Base-by-base conservation (phyloP, 495 filamentous ascomycete species). In the Hypoxylon cercidicola region DNA sequence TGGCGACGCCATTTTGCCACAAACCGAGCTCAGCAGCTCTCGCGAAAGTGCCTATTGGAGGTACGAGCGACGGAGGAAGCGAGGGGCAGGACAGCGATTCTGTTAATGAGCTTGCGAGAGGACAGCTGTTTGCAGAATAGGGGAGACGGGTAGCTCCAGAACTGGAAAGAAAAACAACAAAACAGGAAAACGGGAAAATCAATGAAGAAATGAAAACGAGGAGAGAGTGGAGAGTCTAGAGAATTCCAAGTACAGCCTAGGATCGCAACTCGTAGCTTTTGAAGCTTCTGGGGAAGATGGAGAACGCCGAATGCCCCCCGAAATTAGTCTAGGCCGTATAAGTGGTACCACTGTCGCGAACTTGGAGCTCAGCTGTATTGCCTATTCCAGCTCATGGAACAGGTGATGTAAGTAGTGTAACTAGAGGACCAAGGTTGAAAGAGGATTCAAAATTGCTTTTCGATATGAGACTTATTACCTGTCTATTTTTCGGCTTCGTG, bases 1-100 rank as follows among this genome's bases (percentile, higher is more conserved):
- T 46, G 73, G 69, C 19, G 79, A 78, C 55, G 78, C 77, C 79
- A 81, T 81, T 7, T 39, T 66, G 61, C 50, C 56, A 57, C 57
- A 50, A 65, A 41, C 51, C 25, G 53, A 67, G 64, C 63, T 61
- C 18, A 34, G 13, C 52, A 57, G 58, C 64, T 67, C 64, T 53
- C 25, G 34, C 25, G 35, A 37, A 19, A 6, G n/a, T 23, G 21
- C 25, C 16, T 19, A 23, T 18, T 68, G 37, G 60, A 68, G 48
- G 55, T 54, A 58, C 19, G 55, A 28, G 37, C 15, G 35, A 54
- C 7, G n/a, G 34, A 56, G 30, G 23, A 9, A 40, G 18, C 23
- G 49, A 56, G 55, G 19, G 44, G 45, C 39, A 56, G 45, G 35
- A 30, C 20, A 54, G 28, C 41, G 44, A 45, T 37, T 59, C 28